Conservation (phyloP, 495 filamentous ascomycete species). For the Hypoxylon lenormandii region DNA sequence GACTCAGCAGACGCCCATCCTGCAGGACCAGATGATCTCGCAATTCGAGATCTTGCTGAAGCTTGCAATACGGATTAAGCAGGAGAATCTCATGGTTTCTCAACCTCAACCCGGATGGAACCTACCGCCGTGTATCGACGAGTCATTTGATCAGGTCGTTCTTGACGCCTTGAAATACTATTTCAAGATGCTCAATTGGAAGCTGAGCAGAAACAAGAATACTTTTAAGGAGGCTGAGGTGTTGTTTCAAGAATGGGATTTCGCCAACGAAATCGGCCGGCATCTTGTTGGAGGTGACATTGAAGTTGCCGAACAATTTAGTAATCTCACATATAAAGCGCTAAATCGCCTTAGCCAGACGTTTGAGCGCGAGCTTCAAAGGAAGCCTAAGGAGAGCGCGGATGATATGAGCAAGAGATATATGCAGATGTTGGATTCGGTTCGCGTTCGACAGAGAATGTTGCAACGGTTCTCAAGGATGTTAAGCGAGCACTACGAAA, state of each 20-base stretch:
- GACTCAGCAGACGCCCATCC: slow-evolving; percentile 83
- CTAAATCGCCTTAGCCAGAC: slow-evolving; percentile 85
- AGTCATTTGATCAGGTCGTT: slow-evolving; percentile 95
- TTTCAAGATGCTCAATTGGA: slow-evolving; percentile 97
- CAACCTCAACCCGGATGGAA: slow-evolving; percentile 94
- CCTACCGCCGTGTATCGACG: slow-evolving; percentile 93
- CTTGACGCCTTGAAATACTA: slow-evolving; percentile 96
- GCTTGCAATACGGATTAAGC: slow-evolving; percentile 90
- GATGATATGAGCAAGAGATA: slow-evolving; percentile 95
- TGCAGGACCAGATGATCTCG: slow-evolving; percentile 95
- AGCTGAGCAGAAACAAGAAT: slow-evolving; percentile 95
- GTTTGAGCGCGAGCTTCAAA: slow-evolving; percentile 90
- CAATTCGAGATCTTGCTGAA: slow-evolving; percentile 95
- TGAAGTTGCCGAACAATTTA: slow-evolving; percentile 98
- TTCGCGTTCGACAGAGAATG: slow-evolving; percentile 91
- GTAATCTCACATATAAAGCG: slow-evolving; percentile 89
- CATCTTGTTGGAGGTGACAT: slow-evolving; percentile 91
- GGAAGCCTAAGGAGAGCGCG: slow-evolving; percentile 81
- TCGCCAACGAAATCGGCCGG: slow-evolving; percentile 89
- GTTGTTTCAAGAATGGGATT: slow-evolving; percentile 96
- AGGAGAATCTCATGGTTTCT: slow-evolving; percentile 83
- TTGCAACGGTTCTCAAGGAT: slow-evolving; percentile 81
- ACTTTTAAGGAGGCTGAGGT: slow-evolving; percentile 99
- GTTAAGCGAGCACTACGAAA: slow-evolving; percentile 91
- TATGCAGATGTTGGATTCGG: slow-evolving; percentile 93